Base-by-base conservation (phyloP, 805 yeast genomes). In the Cyberlindnera galapagoensis region DNA sequence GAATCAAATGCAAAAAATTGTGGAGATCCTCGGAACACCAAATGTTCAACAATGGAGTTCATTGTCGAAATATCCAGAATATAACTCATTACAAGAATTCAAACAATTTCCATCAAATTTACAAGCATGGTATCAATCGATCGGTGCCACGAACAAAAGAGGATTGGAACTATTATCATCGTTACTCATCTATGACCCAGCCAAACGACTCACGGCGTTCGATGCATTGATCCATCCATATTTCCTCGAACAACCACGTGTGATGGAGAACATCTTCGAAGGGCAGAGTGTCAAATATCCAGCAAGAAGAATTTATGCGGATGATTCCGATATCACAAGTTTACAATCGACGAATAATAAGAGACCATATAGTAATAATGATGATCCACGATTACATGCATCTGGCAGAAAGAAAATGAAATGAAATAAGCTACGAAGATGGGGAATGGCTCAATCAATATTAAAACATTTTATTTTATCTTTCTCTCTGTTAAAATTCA, bases 21-120 rank as follows among this genome's bases (percentile, higher is more conserved):
- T 92, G 18, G 97, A 92, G 56, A 80, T 92, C n/a, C 59, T 92
- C 40, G 99, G 99, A 0, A 76, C 94, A 0, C 99, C 99, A 0
- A 73, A 72, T 4, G 51, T 64, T 5, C 71, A 76, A n/a, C 68
- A 63, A 29, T 92, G 98, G 97, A 81, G 92, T 0, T 65, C 79
- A 15, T 57, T 92, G 23, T 65, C 68, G 25, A 76, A 76, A 41
- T 88, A 86, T 51, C 97, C 98, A 0, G 98, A 92, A 50, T 92
- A 69, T 53, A 69, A 63, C 13, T 68, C 78, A 20, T 67, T 86
- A 35, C 70, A 76, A 33, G 66, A 65, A 28, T 66, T 77, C 48
- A 74, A 71, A 26, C 63, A 65, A 13, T 81, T 76, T 46, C 83
- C 86, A 2, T 59, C 58, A 26, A 82, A 80, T 47, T 60, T 92